These are phyloP conservation scores for Cyclostephanos tholiformis DNA, from an alignment of 108 stramenopile species.

Conservation along the genomic window DNA sequence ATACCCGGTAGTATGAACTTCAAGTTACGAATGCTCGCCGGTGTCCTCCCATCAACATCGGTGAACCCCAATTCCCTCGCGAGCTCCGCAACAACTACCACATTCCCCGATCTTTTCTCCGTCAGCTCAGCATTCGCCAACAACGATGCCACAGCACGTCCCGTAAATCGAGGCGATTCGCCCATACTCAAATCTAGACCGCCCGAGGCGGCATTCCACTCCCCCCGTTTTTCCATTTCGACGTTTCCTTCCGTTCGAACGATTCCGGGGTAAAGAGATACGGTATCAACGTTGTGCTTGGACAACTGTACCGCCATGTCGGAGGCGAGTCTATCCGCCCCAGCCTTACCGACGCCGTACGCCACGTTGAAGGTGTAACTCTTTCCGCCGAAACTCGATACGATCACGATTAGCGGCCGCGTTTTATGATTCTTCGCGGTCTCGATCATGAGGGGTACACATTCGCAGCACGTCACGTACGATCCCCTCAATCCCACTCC, in stretches of 20 bases:
- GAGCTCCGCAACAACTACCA: constrained; percentile 89
- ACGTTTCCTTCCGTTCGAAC: constrained; percentile 84
- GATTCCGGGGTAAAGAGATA: constrained; percentile 86
- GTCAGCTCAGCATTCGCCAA: constrained; percentile 50
- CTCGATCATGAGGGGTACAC: constrained; percentile 70
- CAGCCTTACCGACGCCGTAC: constrained; percentile 92
- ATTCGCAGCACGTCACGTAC: constrained; percentile 65
- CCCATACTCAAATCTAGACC: constrained; percentile 57
- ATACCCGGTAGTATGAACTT: constrained; percentile 65
- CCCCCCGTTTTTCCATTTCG: constrained; percentile 60
- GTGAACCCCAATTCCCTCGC: constrained; percentile 83
- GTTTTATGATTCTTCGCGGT: constrained; percentile 43
- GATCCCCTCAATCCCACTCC: constrained; percentile 64
- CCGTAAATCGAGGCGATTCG: constrained; percentile 76
- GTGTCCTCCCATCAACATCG: constrained; percentile 70
- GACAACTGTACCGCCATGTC: constrained; percentile 82
- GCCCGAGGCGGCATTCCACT: constrained; percentile 77
- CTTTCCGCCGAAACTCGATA: constrained; percentile 79
- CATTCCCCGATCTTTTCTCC: constrained; percentile 57
- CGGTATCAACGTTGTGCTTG: constrained; percentile 58
- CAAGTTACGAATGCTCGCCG: constrained; percentile 73
- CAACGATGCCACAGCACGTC: constrained; percentile 60
- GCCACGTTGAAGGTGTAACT: constrained; percentile 90
- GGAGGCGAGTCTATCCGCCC: constrained; percentile 73
- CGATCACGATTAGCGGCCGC: constrained; percentile 67